phyloP scores from a whole-genome alignment of 2,329 filamentous ascomycete genomes.

The Ascosphaera aggregata region DNA sequence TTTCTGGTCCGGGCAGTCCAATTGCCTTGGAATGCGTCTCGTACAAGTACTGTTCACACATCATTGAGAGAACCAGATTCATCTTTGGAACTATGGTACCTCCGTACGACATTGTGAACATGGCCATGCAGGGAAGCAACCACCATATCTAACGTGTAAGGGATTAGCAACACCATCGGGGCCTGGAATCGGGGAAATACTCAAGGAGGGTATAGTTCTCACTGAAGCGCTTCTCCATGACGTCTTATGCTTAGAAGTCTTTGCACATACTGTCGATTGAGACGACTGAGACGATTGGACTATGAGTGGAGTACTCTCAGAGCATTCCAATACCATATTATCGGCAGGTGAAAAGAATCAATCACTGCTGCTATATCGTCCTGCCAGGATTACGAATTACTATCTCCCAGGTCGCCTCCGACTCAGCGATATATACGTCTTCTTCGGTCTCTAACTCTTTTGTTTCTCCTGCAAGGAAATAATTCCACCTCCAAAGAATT shows the following conservation, averaged over 20 bases:
- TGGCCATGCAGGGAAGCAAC: constrained; percentile 55
- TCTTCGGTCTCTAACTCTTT: too few species aligned
- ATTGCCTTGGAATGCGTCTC: too few species aligned
- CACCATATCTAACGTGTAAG: constrained; percentile 44
- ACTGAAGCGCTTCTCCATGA: constrained; percentile 30
- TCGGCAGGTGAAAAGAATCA: too few species aligned
- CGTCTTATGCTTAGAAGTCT: constrained; percentile 15
- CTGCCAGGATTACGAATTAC: too few species aligned
- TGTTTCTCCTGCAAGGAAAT: too few species aligned
- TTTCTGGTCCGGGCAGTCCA: constrained; percentile 43
- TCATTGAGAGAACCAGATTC: constrained; percentile 61
- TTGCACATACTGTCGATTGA: background rate
- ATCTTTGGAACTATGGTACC: constrained; percentile 68
- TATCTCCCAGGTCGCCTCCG: too few species aligned
- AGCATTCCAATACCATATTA: too few species aligned
- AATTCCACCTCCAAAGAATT: too few species aligned
- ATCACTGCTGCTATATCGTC: too few species aligned
- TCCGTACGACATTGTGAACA: constrained; percentile 72
- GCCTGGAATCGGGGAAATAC: constrained; percentile 1
- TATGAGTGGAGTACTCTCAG: too few species aligned
- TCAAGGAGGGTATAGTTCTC: constrained; percentile 8
- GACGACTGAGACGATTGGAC: too few species aligned
- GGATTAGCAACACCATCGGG: constrained; percentile 3
- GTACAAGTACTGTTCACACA: constrained; percentile 64
- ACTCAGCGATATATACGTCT: too few species aligned